Evolutionary conservation across 352 stramenopile species (phyloP), one percentile per base, ranked within the genome.

Genomic region (Phytophthora tubulina): DNA sequence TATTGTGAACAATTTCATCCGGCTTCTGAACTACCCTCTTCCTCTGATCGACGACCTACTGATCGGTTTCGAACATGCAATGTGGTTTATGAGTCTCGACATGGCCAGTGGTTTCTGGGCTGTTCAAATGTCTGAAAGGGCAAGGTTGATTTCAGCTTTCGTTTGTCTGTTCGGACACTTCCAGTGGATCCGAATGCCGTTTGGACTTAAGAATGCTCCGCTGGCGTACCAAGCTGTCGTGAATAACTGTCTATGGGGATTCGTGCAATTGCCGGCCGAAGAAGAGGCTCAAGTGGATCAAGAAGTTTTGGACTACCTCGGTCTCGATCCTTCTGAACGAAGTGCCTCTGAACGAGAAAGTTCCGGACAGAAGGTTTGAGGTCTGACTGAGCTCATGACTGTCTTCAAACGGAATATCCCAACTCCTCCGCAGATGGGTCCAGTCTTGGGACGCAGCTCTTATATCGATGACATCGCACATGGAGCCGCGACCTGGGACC

Each of bases 381-480:
- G 17, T 21, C 17, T 21, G 17, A 21, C 17, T 21, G 17, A 21
- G 17, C 17, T 21, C 17, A 21, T 21, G 17, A 21, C 17, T 21
- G 17, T 21, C 17, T 21, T 21, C 17, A 21, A 21, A 21, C 17
- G 17, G 17, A 21, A 21, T 21, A 21, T 21, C 17, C 17, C 17
- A 21, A 21, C 17, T 21, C 17, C 17, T 21, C 17, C 17, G 17
- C 17, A 21, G 17, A 21, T 21, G 17, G 17, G 17, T 21, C 17
- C 17, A 21, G 17, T 21, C 17, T 21, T 41, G 36, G 36, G 10
- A 41, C 36, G 36, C 36, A 41, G 36, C 36, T 63, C 55, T 0
- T 63, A 63, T 17, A 63, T 53, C n/a, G 30, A 63, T 14, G 31
- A 63, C 11, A 53, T 63, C 13, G 55, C 55, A 2, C 31, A 63